Percentiles rank a stretch among this genome's conserved stretches.
phyloP scores from a whole-genome alignment of 345 rosid genomes.

The Pugionium cornutum region DNA sequence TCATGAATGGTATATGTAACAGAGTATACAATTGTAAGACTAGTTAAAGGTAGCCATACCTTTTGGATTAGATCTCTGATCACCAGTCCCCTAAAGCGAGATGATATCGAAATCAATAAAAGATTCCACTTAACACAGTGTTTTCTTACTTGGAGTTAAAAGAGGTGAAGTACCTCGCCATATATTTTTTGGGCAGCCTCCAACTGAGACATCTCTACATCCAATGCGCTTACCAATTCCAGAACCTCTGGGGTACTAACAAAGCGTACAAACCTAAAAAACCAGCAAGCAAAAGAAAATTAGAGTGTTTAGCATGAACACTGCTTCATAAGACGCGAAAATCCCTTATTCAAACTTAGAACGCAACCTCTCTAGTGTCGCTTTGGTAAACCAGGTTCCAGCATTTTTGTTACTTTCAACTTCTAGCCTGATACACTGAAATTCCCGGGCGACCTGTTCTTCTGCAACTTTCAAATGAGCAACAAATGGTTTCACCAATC shows the following conservation, averaged over 20 bases:
- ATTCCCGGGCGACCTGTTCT: conserved; percentile 65
- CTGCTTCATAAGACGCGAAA: background rate
- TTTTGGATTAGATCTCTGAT: conserved; percentile 54
- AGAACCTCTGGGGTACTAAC: conserved; percentile 96
- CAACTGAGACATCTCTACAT: conserved; percentile 92
- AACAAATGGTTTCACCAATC: conserved; percentile 82
- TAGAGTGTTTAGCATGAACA: conserved; percentile 5
- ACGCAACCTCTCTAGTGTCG: conserved; percentile 88
- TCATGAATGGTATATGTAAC: conserved; percentile 3
- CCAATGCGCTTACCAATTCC: conserved; percentile 75
- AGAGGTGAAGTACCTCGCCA: conserved; percentile 62
- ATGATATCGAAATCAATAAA: conserved; percentile 42
- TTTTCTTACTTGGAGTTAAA: conserved; percentile 14
- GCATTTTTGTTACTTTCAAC: conserved; percentile 56
- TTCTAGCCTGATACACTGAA: conserved; percentile 70
- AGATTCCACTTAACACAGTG: conserved; percentile 28
- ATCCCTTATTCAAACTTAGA: conserved; percentile 21
- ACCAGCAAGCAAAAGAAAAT: conserved; percentile 24
- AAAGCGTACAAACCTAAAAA: conserved; percentile 90
- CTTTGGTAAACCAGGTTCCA: conserved; percentile 86
- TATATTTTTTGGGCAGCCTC: conserved; percentile 86
- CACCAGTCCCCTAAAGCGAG: conserved; percentile 64
- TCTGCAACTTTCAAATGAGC: conserved; percentile 85
- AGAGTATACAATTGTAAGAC: conserved; percentile 1
- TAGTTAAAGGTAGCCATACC: conserved; percentile 48